phyloP scores from a whole-genome alignment of 345 rosid species.

The Syzygium oleosum region DNA sequence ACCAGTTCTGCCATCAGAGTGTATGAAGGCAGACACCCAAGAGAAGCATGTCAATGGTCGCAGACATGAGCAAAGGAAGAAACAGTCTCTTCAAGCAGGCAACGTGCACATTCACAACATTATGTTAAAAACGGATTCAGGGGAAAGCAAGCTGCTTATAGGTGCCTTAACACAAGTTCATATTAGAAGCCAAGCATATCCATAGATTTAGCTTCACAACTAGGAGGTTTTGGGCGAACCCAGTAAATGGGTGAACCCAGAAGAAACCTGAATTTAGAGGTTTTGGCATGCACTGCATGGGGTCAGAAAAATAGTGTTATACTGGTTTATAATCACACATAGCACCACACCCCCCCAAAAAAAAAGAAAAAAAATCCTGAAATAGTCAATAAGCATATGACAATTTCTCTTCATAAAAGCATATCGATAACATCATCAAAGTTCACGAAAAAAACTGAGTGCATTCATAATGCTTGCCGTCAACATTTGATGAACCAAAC shows the following conservation, averaged over 20 bases:
- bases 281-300: background rate
- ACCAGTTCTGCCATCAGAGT: constrained; percentile 38
- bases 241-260: background rate
- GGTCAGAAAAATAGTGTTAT: background rate
- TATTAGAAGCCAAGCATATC: background rate
- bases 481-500: background rate
- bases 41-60: background rate
- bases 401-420: background rate
- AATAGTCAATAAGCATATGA: background rate
- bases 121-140: background rate
- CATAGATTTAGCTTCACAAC: background rate
- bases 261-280: background rate
- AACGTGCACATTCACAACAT: background rate
- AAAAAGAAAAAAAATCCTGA: background rate
- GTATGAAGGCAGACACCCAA: background rate
- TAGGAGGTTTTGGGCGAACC: background rate
- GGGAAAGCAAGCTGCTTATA: background rate
- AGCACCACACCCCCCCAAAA: background rate
- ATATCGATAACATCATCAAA: background rate
- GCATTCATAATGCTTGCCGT: background rate
- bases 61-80: background rate
- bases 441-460: background rate
- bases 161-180: background rate
- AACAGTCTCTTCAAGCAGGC: background rate
- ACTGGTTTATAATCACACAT: background rate